Evolutionary conservation across 1,139 yeast species (phyloP).

Genomic region (Sugiyamaella grinbergsii): DNA sequence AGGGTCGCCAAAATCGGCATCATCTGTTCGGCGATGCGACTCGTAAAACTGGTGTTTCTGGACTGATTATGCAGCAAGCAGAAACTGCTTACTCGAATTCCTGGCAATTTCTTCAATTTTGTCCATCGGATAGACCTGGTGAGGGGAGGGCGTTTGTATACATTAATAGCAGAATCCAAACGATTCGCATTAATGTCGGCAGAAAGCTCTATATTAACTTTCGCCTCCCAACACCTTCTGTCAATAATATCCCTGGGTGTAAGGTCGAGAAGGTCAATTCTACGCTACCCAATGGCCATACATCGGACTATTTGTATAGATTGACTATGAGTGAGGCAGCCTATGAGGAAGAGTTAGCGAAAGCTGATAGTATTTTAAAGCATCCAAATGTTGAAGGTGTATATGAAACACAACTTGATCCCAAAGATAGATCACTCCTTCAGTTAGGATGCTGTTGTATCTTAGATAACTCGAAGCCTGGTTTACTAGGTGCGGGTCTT

Average conservation of each 20-base stretch:
- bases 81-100: conserved; percentile 67
- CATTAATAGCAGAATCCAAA: conserved; percentile 72
- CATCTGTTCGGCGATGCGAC: conserved; percentile 71
- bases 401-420: conserved; percentile 71
- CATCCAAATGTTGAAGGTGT: conserved; percentile 66
- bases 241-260: conserved; percentile 41
- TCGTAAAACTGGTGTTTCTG: conserved; percentile 48
- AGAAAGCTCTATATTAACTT: conserved; percentile 71
- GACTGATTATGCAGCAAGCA: conserved; percentile 73
- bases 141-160: conserved; percentile 71
- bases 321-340: conserved; percentile 67
- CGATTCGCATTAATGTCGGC: conserved; percentile 71
- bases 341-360: conserved; percentile 58
- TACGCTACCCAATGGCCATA: conserved; percentile 70
- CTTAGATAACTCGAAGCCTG: conserved; percentile 69
- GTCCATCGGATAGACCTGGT: conserved; percentile 61
- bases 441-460: conserved; percentile 74
- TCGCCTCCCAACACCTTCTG: conserved; percentile 40
- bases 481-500: conserved; percentile 84
- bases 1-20: conserved; percentile 68
- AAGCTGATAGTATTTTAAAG: conserved; percentile 66
- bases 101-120: conserved; percentile 85
- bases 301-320: conserved; percentile 58
- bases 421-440: conserved; percentile 74
- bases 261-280: conserved; percentile 61